Conservation (phyloP, 2,329 filamentous ascomycete genomes). For the Tolypocladium cylindrosporum region DNA sequence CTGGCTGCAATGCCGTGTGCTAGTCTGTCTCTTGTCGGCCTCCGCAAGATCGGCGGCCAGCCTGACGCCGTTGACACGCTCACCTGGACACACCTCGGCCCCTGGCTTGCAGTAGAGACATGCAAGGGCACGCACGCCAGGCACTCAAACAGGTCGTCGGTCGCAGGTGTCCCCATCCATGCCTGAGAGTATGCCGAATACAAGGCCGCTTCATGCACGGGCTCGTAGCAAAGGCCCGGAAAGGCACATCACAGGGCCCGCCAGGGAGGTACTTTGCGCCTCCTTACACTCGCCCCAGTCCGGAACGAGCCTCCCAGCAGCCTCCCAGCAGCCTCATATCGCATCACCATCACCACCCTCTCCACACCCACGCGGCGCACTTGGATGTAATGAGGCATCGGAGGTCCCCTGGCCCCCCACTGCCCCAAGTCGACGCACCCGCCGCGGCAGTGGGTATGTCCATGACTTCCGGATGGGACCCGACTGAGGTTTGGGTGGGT, state of each 20-base stretch:
- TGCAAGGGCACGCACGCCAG: constrained; percentile 7
- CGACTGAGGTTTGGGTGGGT: neutral
- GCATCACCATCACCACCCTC: neutral
- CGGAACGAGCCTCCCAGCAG: neutral
- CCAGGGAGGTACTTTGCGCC: neutral
- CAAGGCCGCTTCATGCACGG: neutral
- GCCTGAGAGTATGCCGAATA: neutral
- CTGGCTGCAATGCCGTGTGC: neutral
- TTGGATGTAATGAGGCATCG: neutral
- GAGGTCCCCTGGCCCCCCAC: neutral
- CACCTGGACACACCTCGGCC: neutral
- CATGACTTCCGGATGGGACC: neutral
- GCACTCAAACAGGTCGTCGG: constrained; percentile 1
- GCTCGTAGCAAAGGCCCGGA: neutral
- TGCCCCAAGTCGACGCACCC: neutral
- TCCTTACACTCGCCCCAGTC: neutral
- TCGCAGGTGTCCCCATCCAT: neutral
- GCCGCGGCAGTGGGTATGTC: neutral
- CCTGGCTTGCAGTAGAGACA: constrained; percentile 8
- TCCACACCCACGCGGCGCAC: neutral
- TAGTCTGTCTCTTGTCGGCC: neutral
- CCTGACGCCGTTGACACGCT: neutral
- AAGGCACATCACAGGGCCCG: neutral
- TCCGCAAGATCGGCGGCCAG: neutral
- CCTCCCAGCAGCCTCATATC: neutral